Evolutionary conservation across 2,329 filamentous ascomycete genomes (phyloP).

Genomic region (Penicillium hordei): DNA sequence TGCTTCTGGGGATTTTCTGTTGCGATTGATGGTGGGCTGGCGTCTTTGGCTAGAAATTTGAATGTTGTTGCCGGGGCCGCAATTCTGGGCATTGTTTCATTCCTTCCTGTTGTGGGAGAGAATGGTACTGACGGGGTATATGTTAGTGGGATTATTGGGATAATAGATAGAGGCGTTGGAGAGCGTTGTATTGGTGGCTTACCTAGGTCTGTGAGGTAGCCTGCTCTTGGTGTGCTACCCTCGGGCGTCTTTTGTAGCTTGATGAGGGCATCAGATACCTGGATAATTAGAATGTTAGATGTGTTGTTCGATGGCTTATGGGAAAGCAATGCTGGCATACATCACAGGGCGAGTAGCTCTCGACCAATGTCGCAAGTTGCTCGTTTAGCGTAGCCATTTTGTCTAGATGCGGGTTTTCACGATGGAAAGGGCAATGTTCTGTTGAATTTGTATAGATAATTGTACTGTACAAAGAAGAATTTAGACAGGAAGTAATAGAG

Average conservation of each 20-base stretch:
- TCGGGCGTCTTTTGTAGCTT: slow-evolving; percentile 56
- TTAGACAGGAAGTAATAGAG: neutral
- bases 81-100: slow-evolving; percentile 33
- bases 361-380: slow-evolving; percentile 31
- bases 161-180: neutral
- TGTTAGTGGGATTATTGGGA: slow-evolving; percentile 8
- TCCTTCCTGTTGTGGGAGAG: slow-evolving; percentile 34
- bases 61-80: slow-evolving; percentile 47
- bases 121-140: slow-evolving; percentile 32
- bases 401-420: slow-evolving; percentile 17
- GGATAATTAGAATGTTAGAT: neutral
- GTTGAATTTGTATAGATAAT: neutral
- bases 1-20: slow-evolving; percentile 34
- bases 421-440: neutral
- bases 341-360: slow-evolving; percentile 46
- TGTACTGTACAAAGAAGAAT: neutral
- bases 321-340: slow-evolving; percentile 24
- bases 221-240: slow-evolving; percentile 58
- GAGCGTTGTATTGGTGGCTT: neutral
- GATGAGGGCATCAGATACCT: slow-evolving; percentile 71
- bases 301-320: neutral
- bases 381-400: slow-evolving; percentile 35
- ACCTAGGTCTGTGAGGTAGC: slow-evolving; percentile 66
- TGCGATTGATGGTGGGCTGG: slow-evolving; percentile 37
- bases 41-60: slow-evolving; percentile 59